Evolutionary conservation across 768 basidiomycete genomes (phyloP), one percentile per base, ranked within the genome.

Genomic region (Asterophora parasitica): DNA sequence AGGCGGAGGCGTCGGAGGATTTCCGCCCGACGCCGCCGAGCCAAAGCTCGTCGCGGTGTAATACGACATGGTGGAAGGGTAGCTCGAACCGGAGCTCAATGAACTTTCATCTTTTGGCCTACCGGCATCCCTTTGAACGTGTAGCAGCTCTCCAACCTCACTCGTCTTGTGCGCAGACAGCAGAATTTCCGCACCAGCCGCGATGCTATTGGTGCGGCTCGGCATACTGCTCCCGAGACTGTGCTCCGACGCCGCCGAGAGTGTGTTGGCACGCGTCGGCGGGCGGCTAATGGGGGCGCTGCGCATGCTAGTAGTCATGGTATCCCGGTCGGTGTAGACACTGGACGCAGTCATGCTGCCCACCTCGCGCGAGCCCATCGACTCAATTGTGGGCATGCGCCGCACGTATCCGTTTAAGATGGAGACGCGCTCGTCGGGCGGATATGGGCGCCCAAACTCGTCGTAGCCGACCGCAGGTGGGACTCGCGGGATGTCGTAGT

Each of bases 301-400:
- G 44, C 46, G 51, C 48, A 56, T 51, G 48, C 49, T 62, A 46
- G 32, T 48, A 45, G 50, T 52, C 53, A 49, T 55, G 33, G 35
- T 44, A 46, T 58, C 50, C 53, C 47, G 20, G 41, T 49, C 62
- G 59, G 30, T 59, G 42, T 20, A 56, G 51, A 32, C 52, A 32
- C 55, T 58, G 4, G 61, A 61, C n/a, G 60, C 54, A 40, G 47
- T 38, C 42, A 67, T 61, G 50, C 65, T 67, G 32, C 60, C 64
- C 41, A 69, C 50, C 51, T 90, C 87, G 42, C 77, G 74, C 13
- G 82, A 85, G 33, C 85, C 86, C 62, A 88, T 72, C 35, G 79
- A 82, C 61, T 88, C 85, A 51, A 89, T 89, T 23, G 88, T 89
- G 15, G 85, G 82, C 87, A 90, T 88, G 32, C 88, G 83, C 43